Base-by-base conservation (phyloP, 2,329 filamentous ascomycete genomes). In the Aspergillus proliferans region DNA sequence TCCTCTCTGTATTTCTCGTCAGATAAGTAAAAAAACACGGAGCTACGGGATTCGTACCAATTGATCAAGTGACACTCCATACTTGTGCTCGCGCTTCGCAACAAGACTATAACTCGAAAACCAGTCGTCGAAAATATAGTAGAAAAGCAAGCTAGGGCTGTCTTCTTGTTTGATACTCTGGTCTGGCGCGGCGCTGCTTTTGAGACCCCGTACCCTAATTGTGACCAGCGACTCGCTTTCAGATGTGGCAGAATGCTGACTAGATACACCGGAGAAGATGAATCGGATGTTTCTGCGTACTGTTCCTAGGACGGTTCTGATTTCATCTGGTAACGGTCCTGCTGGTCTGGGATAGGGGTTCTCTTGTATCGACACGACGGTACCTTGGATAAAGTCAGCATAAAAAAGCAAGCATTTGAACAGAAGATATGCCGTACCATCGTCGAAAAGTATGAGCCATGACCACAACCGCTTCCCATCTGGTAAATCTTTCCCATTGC, bases 351-450 rank as follows among this genome's bases (percentile, higher is more conserved):
- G 54, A 73, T 75, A 60, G 68, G 77, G 76, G 45, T 75, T 71
- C 61, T 88, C 86, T 49, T 86, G 81, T 38, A 89, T 80, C 0
- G 84, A 84, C 47, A 89, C 77, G 34, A 88, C 78, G 0, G 85
- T 88, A 54, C 81, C 82, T 81, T 30, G 46, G 5, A 6, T 33
- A 45, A 41, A 30, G 47, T 56, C 10, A 60, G 50, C n/a, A 40
- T 28, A 26, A 30, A 2, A 30, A 12, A 4, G 10, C 3, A 41
- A 45, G 10, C 4, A 19, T 5, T 10, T 24, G 18, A 45, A 15
- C 18, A 19, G 12, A 30, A 30, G 4, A 15, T 15, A 12, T 24
- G 18, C 58, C 72, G 6, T 71, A 79, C 79, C 75, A 59, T 88
- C 84, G 55, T 83, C 75, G 54, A 82, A 86, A 7, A 88, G 66